phyloP scores from a whole-genome alignment of 2,329 filamentous ascomycete species.

The Ceratocystis huliohia region DNA sequence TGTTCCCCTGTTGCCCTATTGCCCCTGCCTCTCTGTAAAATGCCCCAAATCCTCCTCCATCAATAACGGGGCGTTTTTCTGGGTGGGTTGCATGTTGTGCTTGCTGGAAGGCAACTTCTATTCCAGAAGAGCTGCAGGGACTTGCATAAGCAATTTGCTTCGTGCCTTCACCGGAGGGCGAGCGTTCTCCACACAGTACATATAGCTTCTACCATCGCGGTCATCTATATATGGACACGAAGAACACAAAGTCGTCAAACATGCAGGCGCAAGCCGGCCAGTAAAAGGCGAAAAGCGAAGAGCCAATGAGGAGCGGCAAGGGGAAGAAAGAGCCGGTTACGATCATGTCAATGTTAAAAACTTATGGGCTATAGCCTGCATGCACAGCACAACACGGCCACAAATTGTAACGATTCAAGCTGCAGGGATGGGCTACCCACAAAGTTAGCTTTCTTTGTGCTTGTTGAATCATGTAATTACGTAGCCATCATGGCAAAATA shows the following conservation, averaged over 20 bases:
- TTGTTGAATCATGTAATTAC: background rate
- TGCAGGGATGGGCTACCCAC: background rate
- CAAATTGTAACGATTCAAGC: background rate
- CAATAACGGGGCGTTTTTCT: background rate
- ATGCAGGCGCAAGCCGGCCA: background rate
- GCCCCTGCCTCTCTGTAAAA: no score
- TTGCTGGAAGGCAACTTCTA: conserved; percentile 1
- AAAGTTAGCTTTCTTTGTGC: background rate
- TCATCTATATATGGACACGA: conserved; percentile 2
- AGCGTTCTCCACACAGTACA: conserved; percentile 5
- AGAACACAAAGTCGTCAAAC: background rate
- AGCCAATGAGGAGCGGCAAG: background rate
- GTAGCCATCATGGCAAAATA: background rate
- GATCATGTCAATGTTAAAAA: background rate
- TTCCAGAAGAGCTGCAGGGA: background rate
- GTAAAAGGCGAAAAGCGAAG: background rate
- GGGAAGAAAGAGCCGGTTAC: background rate
- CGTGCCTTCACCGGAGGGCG: background rate
- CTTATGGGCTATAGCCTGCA: background rate
- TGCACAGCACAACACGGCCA: conserved; percentile 7
- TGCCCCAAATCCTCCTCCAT: no score
- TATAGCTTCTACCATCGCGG: background rate
- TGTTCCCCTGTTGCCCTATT: no score
- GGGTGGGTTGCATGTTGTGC: background rate
- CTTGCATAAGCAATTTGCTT: conserved; percentile 3